A percentile compares a stretch with the other conserved stretches of the same genome.
Conservation (phyloP, 1,139 yeast genomes). For the Candida anutae region DNA sequence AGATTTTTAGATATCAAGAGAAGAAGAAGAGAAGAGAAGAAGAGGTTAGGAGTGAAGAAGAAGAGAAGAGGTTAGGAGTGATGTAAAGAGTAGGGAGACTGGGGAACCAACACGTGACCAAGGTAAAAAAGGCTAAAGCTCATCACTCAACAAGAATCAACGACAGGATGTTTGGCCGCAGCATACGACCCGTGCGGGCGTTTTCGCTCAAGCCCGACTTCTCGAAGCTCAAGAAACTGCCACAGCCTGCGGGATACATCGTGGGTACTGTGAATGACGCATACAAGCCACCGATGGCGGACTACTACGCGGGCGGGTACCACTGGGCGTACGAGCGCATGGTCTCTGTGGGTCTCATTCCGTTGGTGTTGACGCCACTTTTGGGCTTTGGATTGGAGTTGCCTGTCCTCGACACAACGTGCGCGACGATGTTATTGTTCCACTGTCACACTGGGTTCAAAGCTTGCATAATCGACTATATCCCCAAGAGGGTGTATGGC, state of each 20-base stretch:
- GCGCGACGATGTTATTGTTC: slow-evolving; percentile 54
- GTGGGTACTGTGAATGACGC: slow-evolving; percentile 81
- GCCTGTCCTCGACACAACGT: slow-evolving; percentile 65
- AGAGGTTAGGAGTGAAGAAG: too few relatives aligned
- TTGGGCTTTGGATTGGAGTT: slow-evolving; percentile 49
- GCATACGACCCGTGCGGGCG: too few relatives aligned
- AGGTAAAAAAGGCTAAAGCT: too few relatives aligned
- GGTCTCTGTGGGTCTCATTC: slow-evolving; percentile 62
- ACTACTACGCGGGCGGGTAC: slow-evolving; percentile 67
- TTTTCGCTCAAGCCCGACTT: slow-evolving; percentile 39
- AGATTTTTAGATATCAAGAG: too few relatives aligned
- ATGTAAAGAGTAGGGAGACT: too few relatives aligned
- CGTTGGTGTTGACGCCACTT: slow-evolving; percentile 67
- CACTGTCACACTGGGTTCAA: slow-evolving; percentile 80
- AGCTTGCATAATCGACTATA: slow-evolving; percentile 82
- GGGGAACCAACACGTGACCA: too few relatives aligned
- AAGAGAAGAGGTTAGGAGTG: too few relatives aligned
- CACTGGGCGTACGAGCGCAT: slow-evolving; percentile 85
- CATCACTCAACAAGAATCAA: too few relatives aligned
- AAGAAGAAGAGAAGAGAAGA: too few relatives aligned
- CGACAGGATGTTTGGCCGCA: too few relatives aligned
- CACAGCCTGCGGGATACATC: slow-evolving; percentile 63
- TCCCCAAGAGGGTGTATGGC: slow-evolving; percentile 80
- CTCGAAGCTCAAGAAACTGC: slow-evolving; percentile 38
- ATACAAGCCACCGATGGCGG: slow-evolving; percentile 52